Base-by-base conservation (phyloP, 2,329 filamentous ascomycete genomes). In the Cladorrhinum sp. region DNA sequence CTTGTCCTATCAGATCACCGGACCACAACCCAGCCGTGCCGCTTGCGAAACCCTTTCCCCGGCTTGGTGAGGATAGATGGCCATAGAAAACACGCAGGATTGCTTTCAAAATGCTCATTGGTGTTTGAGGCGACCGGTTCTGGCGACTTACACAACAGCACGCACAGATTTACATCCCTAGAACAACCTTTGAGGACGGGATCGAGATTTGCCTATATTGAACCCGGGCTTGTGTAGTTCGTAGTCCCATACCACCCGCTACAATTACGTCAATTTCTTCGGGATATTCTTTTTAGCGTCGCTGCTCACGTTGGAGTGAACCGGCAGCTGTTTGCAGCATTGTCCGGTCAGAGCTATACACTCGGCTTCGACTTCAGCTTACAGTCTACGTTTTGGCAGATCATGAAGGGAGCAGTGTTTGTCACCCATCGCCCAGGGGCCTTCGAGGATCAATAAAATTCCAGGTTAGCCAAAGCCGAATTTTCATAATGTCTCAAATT, bases 181-280 rank as follows among this genome's bases (percentile, higher is more conserved):
- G 16, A 29, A n/a, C 45, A 27, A 32, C 50, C 52, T 50, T n/a
- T 49, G 25, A 52, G 24, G 50, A 52, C 50, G 55, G 55, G 61
- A 41, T 58, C 29, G 52, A 57, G 22, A 61, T 66, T 58, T 65
- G 60, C 56, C 60, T 62, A 58, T 64, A 61, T 64, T 57, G 32
- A 53, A 58, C 50, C 56, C 59, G 36, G 32, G 41, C 16, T 22
- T 16, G 16, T 7, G 16, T 45, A 4, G n/a, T 20, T 55, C 10
- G 52, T n/a, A n/a, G 52, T 23, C 32, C 13, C 8, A 24, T 25
- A 41, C 22, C 25, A 22, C 20, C 32, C 29, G 36, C 52, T 52
- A 55, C 55, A 60, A 63, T 63, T 56, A 63, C 55, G 60, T 64
- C 60, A 63, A 57, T 55, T 57, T 20, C 32, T n/a, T 60, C 54